These are phyloP conservation scores for Discostella stelligeroides DNA, from an alignment of 108 stramenopile genomes.

Conservation along the genomic window DNA sequence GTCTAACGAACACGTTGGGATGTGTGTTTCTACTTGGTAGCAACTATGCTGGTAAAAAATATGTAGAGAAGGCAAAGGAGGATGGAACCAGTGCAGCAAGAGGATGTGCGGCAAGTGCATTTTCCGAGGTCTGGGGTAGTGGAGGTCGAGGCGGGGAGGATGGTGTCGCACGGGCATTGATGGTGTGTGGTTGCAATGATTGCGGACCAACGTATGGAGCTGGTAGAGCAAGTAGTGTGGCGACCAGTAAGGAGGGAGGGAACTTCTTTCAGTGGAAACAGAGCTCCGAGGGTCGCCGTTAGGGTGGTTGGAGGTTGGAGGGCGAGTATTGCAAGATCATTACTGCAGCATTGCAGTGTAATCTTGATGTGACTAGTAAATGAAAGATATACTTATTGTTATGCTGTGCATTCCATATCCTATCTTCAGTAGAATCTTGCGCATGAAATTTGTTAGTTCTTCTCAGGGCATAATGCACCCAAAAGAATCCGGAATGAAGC, in stretches of 20 bases:
- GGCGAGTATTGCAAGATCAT: too few species aligned
- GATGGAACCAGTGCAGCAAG: too few species aligned
- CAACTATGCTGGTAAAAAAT: conserved; percentile 54
- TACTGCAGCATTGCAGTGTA: too few species aligned
- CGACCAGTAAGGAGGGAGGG: conserved; percentile 22
- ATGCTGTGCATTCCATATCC: too few species aligned
- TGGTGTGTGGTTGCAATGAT: conserved; percentile 22
- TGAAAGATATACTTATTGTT: too few species aligned
- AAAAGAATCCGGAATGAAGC: conserved; percentile 20
- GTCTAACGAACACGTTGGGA: conserved; percentile 67
- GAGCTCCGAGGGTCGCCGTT: not conserved
- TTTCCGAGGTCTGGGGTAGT: conserved; percentile 37
- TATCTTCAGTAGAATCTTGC: too few species aligned
- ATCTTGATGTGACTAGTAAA: too few species aligned
- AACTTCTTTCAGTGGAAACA: conserved; percentile 40
- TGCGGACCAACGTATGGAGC: conserved; percentile 31
- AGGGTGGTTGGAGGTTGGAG: not conserved
- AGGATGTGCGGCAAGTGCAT: conserved; percentile 39
- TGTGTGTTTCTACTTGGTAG: conserved; percentile 67
- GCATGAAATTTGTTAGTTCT: too few species aligned
- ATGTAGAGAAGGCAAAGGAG: conserved; percentile 17
- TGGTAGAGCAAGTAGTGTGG: too few species aligned
- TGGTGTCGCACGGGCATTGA: conserved; percentile 11
- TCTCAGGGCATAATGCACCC: conserved; percentile 5
- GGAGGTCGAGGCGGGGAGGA: conserved; percentile 3